Conservation (phyloP, 768 basidiomycete species). For the Russula abietina region DNA sequence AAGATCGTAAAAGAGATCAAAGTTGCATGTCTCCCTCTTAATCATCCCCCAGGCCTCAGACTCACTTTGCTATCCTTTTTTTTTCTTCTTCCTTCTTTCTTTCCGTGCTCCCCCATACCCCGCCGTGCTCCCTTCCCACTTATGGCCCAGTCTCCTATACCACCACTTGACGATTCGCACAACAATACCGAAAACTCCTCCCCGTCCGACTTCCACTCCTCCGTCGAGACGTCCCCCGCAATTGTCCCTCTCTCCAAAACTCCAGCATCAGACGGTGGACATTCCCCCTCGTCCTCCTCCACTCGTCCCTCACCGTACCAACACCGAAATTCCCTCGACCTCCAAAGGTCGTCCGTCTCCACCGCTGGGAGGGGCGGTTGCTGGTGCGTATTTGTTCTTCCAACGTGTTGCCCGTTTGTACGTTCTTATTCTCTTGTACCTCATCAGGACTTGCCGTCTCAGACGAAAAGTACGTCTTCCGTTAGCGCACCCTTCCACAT, state of each 20-base stretch:
- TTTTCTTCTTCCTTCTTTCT: not conserved
- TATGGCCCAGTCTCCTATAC: constrained; percentile 22
- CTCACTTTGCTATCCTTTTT: constrained; percentile 12
- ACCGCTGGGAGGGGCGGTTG: constrained; percentile 23
- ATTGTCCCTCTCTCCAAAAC: constrained; percentile 18
- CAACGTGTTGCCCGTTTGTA: not conserved
- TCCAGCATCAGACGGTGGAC: constrained; percentile 13
- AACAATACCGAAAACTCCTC: constrained; percentile 19
- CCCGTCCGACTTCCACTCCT: constrained; percentile 24
- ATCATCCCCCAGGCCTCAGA: constrained; percentile 11
- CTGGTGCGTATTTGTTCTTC: constrained; percentile 16
- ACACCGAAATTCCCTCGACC: constrained; percentile 21
- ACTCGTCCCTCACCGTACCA: constrained; percentile 10
- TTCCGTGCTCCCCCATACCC: not conserved
- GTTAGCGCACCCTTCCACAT: constrained; percentile 4
- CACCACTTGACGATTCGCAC: constrained; percentile 13
- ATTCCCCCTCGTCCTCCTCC: constrained; percentile 17
- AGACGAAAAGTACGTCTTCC: constrained; percentile 61
- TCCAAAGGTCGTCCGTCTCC: constrained; percentile 20
- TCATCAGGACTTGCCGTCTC: constrained; percentile 70
- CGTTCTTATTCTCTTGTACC: not conserved
- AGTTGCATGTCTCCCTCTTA: constrained; percentile 23
- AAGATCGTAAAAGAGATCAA: constrained; percentile 25
- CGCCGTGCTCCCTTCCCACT: not conserved
- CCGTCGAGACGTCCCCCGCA: constrained; percentile 21